Percentiles rank a stretch among this genome's conserved stretches.
Evolutionary conservation across 2,329 filamentous ascomycete genomes (phyloP).

Genomic region (Chaetomiaceae sp.): DNA sequence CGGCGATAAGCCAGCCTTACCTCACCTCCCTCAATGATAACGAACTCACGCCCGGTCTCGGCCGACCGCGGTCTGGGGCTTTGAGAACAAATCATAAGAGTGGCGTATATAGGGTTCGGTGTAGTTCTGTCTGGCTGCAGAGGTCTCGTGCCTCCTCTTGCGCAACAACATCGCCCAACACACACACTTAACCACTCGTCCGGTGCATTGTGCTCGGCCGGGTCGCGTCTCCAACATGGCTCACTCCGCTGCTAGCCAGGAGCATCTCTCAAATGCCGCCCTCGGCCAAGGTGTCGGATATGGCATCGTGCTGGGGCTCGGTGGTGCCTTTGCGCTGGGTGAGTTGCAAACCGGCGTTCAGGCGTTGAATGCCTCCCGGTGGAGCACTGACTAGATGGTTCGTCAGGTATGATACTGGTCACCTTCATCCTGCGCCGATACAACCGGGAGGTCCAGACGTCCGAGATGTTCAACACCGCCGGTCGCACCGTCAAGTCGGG

Average conservation of each 20-base stretch:
- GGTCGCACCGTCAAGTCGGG: conserved; percentile 85
- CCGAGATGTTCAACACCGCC: conserved; percentile 87
- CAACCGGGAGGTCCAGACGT: conserved; percentile 69
- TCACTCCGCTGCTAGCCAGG: conserved; percentile 12
- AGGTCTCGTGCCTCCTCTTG: too few species aligned
- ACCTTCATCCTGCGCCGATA: conserved; percentile 35
- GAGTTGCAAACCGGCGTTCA: neutral
- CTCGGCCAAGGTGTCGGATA: conserved; percentile 63
- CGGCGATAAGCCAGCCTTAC: too few species aligned
- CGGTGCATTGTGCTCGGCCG: too few species aligned
- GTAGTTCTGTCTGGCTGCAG: too few species aligned
- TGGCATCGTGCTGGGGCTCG: conserved; percentile 69
- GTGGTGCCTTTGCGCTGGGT: conserved; percentile 66
- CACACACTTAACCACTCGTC: neutral
- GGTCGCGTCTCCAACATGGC: conserved; percentile 12
- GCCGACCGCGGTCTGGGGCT: too few species aligned
- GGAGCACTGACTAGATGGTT: neutral
- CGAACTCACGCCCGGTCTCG: too few species aligned
- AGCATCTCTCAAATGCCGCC: conserved; percentile 31
- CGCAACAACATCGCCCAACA: too few species aligned
- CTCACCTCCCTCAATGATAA: too few species aligned
- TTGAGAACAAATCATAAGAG: too few species aligned
- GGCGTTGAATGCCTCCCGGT: neutral
- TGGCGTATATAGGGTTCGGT: too few species aligned
- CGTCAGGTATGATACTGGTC: conserved; percentile 32